Base-by-base conservation (phyloP, 129 eudicot species). In the Arctium lappa region DNA sequence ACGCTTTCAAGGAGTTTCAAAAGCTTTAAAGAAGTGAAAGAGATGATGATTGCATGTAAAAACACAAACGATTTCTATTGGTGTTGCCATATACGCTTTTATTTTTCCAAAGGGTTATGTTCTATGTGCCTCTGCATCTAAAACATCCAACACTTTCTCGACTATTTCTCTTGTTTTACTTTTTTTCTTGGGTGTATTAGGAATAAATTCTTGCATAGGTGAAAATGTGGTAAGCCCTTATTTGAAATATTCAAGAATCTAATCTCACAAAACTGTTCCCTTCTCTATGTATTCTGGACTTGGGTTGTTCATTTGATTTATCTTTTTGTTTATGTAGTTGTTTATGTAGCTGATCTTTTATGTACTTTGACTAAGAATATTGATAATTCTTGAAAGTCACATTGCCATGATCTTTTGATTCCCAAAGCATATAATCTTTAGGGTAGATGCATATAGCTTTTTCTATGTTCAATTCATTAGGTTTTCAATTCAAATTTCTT, bases 171-270 rank as follows among this genome's bases (percentile, higher is more conserved):
- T 16, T 65, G 5, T 29, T 22, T 22, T 22, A 22, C 29, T 29
- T 15, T 31, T 37, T 46, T 29, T 16, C 42, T 39, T 75, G 85
- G 86, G 82, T 77, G 72, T 48, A 74, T 76, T 66, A 5, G 79
- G 78, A 22, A 62, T 77, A 70, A 16, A 32, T 36, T 74, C 5
- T 15, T 79, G 31, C 62, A 33, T 37, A 44, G 73, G 44, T 74
- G 29, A 79, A 72, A 78, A 78, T 72, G 73, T 36, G 75, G 13
- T 33, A 76, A 70, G 40, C 73, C 75, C n/a, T 30, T 78, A 60
- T 22, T 11, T 86, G 89, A 91, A 92, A 92, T 92, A 86, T 92
- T 86, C 92, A 85, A 85, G 97, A 92, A 89, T 92, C 97, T 89
- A 70, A 7, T 13, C 29, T 34, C 15, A 66, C 46, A 69, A 48